Conservation (phyloP, 2,329 filamentous ascomycete species). For the Aspergillus flavus region DNA sequence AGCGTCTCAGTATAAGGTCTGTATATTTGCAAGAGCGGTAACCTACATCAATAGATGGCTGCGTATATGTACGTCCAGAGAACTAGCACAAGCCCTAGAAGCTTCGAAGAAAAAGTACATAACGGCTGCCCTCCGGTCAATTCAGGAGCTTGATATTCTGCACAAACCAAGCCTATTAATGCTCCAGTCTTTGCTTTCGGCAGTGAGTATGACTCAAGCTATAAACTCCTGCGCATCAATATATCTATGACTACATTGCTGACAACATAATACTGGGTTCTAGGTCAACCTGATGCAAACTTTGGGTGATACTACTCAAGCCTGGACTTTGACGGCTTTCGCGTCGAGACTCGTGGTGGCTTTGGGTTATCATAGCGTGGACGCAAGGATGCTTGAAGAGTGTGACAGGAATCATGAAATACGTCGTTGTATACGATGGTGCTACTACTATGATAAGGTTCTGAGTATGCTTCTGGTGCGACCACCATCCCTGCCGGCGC, state of each 20-base stretch:
- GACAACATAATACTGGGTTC: neutral
- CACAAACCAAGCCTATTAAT: neutral
- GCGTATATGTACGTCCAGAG: neutral
- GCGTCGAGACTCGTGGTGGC: constrained; percentile 2
- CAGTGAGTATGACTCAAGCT: neutral
- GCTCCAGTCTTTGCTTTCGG: neutral
- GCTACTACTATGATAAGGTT: constrained; percentile 5
- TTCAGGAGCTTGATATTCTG: neutral
- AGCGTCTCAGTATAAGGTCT: neutral
- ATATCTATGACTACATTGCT: neutral
- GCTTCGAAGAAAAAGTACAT: neutral
- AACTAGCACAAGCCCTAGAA: neutral
- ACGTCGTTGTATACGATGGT: neutral
- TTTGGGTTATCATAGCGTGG: neutral
- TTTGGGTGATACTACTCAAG: constrained; percentile 1
- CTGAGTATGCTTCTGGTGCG: constrained; percentile 4
- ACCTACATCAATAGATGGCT: neutral
- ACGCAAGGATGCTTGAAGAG: neutral
- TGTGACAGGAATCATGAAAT: neutral
- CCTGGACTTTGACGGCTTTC: constrained; percentile 2
- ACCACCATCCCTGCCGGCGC: neutral
- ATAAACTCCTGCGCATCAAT: neutral
- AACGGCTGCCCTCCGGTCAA: neutral
- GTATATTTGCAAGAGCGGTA: neutral
- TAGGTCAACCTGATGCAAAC: neutral